Base-by-base conservation (phyloP, 176 grass and related monocot genomes). In the Musa itinerans region DNA sequence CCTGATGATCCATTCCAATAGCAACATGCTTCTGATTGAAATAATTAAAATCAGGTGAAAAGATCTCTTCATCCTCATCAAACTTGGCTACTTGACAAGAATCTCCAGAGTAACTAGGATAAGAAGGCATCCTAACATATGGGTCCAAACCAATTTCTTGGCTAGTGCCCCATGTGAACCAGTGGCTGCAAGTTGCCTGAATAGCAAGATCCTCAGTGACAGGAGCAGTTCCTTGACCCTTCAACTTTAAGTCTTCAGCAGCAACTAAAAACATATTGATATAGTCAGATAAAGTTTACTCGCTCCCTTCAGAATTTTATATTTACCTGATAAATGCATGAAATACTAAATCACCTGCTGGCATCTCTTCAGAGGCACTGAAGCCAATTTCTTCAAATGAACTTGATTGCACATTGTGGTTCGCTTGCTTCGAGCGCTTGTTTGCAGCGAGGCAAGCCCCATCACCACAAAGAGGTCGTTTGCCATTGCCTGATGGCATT, bases 1-100 rank as follows among this genome's bases (percentile, higher is more conserved):
- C 87, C 78, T 96, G 89, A 80, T 96, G 89, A 71, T 89, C 84
- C 68, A 83, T 65, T 67, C 89, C 92, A 78, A 92, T 84, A 10
- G 83, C 81, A 34, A 92, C 83, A 78, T 27, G 58, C 83, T 89
- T 96, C 83, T 78, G 78, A 68, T 58, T 52, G 11, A 72, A 58
- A 27, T 82, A 29, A 54, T 89, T 83, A 81, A 85, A 78, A 78
- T 72, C 54, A 80, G 83, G 85, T 1, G 79, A 87, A 52, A 21
- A 53, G 6, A 80, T 73, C 24, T 81, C 83, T 80, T 86, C 76
- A 72, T 65, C 73, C n/a, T 55, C 71, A 71, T 78, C 65, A 82
- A 73, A 66, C 34, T 24, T 70, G 78, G 23, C 17, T 82, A 52
- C 82, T 58, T 17, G 59, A 50, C 26, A 74, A 54, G 53, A 83